Evolutionary conservation across 352 stramenopile genomes (phyloP), one percentile per base, ranked within the genome.

Genomic region (Globisporangium apiculatum): DNA sequence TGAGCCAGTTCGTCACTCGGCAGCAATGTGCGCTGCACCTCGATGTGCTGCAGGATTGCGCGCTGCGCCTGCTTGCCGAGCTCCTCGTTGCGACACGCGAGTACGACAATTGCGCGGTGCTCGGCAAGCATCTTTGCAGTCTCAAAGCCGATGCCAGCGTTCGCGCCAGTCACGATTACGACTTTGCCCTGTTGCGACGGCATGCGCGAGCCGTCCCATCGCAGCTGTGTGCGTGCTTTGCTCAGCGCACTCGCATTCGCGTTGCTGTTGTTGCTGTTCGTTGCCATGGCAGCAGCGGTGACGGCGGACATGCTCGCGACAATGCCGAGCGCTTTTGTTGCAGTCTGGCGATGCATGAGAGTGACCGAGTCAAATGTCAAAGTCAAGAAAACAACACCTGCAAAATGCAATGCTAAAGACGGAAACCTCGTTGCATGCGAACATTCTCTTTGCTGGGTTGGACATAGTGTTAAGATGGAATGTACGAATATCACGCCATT

Each of bases 81-180:
- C 3, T 43, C 53, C 48, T 76, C 67, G 43, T 72, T 90, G 24
- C 87, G 82, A 59, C 84, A 93, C 6, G 83, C 87, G 7, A 96
- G 63, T 49, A 96, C 68, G 43, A 96, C 87, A 31, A 79, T 60
- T 47, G 75, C 83, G 48, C 77, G 71, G 58, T 69, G 71, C 41
- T 76, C 37, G 1, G 74, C 87, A 48, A 96, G 68, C 18, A 67
- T 58, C 52, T 68, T 71, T n/a, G 87, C 76, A 1, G 79, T 71
- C 60, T 89, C 78, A 42, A 80, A 91, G 31, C 89, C 89, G 60
- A 97, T 86, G 8, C 89, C 86, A 15, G 79, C 84, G 65, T 93
- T 95, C 51, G 65, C 70, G 38, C 88, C 88, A 6, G 88, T 97
- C 41, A 97, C 83, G 66, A 96, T 70, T 35, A 71, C 85, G 35